Conservation (phyloP, 768 basidiomycete genomes). For the Epithele typhae region DNA sequence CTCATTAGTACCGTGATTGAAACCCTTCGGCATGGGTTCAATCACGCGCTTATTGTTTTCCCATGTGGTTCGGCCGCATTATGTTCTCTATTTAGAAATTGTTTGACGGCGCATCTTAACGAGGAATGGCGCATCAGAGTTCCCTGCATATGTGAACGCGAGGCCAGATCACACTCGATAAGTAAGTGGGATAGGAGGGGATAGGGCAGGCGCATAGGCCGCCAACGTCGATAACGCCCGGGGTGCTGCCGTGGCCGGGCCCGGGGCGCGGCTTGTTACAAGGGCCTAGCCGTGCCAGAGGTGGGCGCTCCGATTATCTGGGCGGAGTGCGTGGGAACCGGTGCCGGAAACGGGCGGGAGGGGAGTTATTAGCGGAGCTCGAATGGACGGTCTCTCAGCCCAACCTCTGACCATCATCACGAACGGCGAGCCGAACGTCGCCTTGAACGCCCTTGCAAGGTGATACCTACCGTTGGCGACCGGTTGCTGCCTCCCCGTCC, state of each 20-base stretch:
- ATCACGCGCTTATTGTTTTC: slow-evolving; percentile 8
- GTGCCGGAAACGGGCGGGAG: slow-evolving; percentile 6
- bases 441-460: slow-evolving; percentile 19
- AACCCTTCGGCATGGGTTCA: slow-evolving; percentile 4
- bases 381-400: slow-evolving; percentile 22
- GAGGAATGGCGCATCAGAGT: no score
- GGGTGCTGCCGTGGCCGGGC: no score
- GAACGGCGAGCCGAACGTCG: slow-evolving; percentile 22
- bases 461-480: slow-evolving; percentile 19
- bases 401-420: slow-evolving; percentile 26
- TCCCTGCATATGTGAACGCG: no score
- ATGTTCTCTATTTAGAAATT: not conserved
- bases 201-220: no score
- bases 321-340: slow-evolving; percentile 19
- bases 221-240: no score
- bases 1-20: slow-evolving; percentile 1
- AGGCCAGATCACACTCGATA: no score
- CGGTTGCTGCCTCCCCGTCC: slow-evolving; percentile 15
- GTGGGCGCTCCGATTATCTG: no score
- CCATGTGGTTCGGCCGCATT: not conserved
- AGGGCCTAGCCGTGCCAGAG: no score
- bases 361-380: slow-evolving; percentile 25
- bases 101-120: not conserved
- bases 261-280: no score
- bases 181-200: no score